A percentile compares a stretch with the other conserved stretches of the same genome.
phyloP scores from a whole-genome alignment of 768 basidiomycete genomes.

The Fistulinella prunicolor region DNA sequence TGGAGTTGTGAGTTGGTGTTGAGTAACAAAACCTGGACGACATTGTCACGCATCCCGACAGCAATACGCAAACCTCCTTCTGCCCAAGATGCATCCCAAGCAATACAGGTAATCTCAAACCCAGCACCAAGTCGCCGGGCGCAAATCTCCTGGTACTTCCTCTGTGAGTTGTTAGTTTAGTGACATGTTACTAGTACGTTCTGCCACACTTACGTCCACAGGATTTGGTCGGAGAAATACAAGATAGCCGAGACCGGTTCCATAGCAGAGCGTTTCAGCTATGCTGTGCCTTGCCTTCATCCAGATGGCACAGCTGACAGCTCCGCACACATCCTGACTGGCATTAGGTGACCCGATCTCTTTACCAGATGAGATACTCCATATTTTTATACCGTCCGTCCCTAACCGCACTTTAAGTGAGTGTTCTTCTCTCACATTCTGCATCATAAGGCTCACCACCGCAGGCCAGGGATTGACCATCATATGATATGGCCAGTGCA shows the following conservation, averaged over 20 bases:
- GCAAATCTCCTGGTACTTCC: conserved; percentile 11
- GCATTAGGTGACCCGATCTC: conserved; percentile 3
- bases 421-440: too few species aligned
- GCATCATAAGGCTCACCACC: not conserved
- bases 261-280: conserved; percentile 8
- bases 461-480: not conserved
- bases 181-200: too few species aligned
- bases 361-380: not conserved
- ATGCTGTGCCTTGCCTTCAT: not conserved
- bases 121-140: conserved; percentile 2
- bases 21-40: conserved; percentile 2
- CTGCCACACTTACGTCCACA: conserved; percentile 10
- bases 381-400: conserved; percentile 3
- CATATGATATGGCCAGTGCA: conserved; percentile 1
- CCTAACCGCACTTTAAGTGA: too few species aligned
- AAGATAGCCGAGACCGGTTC: conserved; percentile 2
- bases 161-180: too few species aligned
- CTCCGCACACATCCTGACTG: not conserved
- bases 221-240: conserved; percentile 3
- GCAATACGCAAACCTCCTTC: not conserved
- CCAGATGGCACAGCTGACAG: conserved; percentile 4
- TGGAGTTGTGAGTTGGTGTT: conserved; percentile 6
- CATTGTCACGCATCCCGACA: conserved; percentile 1
- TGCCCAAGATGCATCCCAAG: not conserved
- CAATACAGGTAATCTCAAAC: conserved; percentile 9